Percentiles rank a stretch among this genome's conserved stretches.
These are phyloP conservation scores for Ascochyta fabae DNA, from an alignment of 2,329 filamentous ascomycete species.

Conservation along the genomic window DNA sequence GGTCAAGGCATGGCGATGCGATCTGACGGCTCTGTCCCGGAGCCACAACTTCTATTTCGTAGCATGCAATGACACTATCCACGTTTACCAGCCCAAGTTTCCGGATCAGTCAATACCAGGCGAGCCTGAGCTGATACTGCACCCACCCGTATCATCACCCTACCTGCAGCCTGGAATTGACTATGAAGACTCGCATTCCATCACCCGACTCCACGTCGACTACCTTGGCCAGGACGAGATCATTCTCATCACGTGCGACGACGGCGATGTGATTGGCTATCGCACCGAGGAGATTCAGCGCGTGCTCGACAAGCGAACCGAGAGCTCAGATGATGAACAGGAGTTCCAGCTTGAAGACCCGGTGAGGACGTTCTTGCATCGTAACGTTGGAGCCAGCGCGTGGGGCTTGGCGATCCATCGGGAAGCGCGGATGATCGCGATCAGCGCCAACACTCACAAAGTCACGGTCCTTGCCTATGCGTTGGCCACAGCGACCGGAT, in stretches of 20 bases:
- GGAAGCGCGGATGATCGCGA: constrained; percentile 81
- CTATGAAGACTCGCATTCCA: constrained; percentile 49
- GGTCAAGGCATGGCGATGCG: constrained; percentile 51
- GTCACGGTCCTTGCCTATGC: constrained; percentile 68
- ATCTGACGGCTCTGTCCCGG: constrained; percentile 56
- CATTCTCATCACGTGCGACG: constrained; percentile 61
- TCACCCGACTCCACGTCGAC: constrained; percentile 54
- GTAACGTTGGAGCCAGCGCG: constrained; percentile 78
- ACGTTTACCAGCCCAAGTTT: constrained; percentile 54
- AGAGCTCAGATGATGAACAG: neutral
- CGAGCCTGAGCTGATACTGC: constrained; percentile 48
- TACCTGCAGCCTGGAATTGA: constrained; percentile 41
- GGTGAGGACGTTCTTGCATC: constrained; percentile 68
- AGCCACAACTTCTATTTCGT: constrained; percentile 57
- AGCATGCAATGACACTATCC: constrained; percentile 49
- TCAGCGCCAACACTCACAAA: constrained; percentile 74
- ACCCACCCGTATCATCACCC: constrained; percentile 47
- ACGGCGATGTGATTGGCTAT: constrained; percentile 61
- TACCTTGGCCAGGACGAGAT: constrained; percentile 56
- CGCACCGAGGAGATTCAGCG: constrained; percentile 38
- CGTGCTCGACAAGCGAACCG: constrained; percentile 21
- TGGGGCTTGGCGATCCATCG: constrained; percentile 90
- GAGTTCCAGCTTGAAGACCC: constrained; percentile 49
- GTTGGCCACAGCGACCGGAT: constrained; percentile 40
- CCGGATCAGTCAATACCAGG: constrained; percentile 49